Evolutionary conservation across 768 basidiomycete genomes (phyloP).

Genomic region (Hericium alpestre): DNA sequence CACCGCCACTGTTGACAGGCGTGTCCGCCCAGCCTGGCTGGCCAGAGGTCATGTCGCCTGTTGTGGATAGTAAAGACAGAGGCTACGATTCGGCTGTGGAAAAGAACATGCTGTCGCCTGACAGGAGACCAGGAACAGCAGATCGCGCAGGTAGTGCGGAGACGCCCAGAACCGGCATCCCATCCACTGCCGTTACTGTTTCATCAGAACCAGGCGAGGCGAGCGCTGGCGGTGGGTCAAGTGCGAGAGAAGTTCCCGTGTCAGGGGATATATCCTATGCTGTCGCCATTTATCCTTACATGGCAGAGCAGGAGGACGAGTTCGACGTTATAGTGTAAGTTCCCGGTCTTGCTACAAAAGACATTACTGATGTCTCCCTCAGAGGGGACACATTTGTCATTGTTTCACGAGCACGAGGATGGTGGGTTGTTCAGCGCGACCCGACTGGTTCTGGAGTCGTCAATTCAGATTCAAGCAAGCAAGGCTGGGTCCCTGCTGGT

Average conservation of each 20-base stretch:
- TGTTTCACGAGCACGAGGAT: slow-evolving; percentile 86
- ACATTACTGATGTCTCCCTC: neutral
- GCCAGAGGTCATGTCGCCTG: slow-evolving; percentile 64
- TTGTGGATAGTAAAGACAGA: slow-evolving; percentile 31
- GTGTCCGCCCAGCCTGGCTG: slow-evolving; percentile 56
- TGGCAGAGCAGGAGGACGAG: slow-evolving; percentile 97
- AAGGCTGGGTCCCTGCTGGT: slow-evolving; percentile 97
- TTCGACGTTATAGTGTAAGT: slow-evolving; percentile 94
- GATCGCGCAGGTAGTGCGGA: slow-evolving; percentile 5
- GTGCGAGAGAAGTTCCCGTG: slow-evolving; percentile 22
- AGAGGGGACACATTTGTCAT: slow-evolving; percentile 94
- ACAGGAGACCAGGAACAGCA: slow-evolving; percentile 6
- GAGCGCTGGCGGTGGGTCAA: slow-evolving; percentile 12
- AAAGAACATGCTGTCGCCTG: neutral
- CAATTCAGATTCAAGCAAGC: slow-evolving; percentile 65
- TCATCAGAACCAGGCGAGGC: slow-evolving; percentile 19
- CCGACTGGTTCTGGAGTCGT: slow-evolving; percentile 73
- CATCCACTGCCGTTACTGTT: slow-evolving; percentile 18
- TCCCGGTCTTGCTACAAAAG: neutral
- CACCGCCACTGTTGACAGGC: slow-evolving; percentile 45
- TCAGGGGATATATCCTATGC: slow-evolving; percentile 72
- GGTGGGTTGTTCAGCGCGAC: slow-evolving; percentile 99
- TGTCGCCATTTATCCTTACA: slow-evolving; percentile 96
- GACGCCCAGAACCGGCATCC: slow-evolving; percentile 27
- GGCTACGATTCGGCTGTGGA: slow-evolving; percentile 28